Evolutionary conservation across 148 eudicot genomes (phyloP).

Genomic region (Camellia sinensis): DNA sequence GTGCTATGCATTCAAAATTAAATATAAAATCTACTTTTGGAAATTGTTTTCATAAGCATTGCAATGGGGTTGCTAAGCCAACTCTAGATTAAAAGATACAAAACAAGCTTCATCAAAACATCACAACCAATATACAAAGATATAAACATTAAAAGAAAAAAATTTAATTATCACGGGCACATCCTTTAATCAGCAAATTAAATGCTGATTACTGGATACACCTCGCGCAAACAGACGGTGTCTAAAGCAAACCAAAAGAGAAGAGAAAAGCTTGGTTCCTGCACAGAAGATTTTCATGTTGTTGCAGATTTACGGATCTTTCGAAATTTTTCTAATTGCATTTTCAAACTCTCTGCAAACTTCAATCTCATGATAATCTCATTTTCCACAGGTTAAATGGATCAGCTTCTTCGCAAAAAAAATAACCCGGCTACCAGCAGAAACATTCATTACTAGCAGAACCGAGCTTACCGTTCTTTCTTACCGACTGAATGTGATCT

Average conservation of each 20-base stretch:
- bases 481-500: conserved; percentile 7
- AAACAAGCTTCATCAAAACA: conserved; percentile 9
- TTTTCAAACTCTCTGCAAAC: conserved; percentile 19
- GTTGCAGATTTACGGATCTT: conserved; percentile 34
- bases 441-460: conserved; percentile 13
- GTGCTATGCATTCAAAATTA: not conserved
- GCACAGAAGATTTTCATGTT: conserved; percentile 22
- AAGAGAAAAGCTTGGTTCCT: conserved; percentile 7
- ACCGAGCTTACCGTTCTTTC: conserved; percentile 14
- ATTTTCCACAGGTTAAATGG: conserved; percentile 4
- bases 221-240: conserved; percentile 3
- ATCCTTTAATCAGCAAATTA: conserved; percentile 1
- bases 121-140: not conserved
- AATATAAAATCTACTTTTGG: not conserved
- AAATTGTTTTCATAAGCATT: not conserved
- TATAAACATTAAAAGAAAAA: not conserved
- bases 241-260: conserved; percentile 23
- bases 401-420: conserved; percentile 3
- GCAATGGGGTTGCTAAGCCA: not conserved
- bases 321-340: conserved; percentile 16
- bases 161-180: not conserved
- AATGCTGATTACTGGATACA: conserved; percentile 10
- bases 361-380: conserved; percentile 9
- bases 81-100: conserved; percentile 4
- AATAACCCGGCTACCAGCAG: not conserved